Evolutionary conservation across 768 basidiomycete species (phyloP), one percentile per base, ranked within the genome.

Genomic region (Lactifluus volemus): DNA sequence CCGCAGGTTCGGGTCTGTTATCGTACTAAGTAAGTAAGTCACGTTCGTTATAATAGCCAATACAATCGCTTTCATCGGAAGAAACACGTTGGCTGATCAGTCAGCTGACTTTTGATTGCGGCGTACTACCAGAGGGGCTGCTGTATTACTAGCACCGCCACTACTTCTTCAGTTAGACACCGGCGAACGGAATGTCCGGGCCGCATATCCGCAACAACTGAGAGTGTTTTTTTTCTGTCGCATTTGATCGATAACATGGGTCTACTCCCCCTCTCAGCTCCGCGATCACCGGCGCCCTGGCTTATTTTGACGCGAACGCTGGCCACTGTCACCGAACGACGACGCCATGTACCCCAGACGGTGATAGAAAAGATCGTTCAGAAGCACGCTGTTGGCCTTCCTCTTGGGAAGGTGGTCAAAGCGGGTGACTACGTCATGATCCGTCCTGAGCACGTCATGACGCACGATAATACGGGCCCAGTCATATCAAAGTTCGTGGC

Each of bases 391-490:
- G 91, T 98, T n/a, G 93, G 86, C 53, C 78, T 94, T 1, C 85
- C 92, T 2, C 74, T 79, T 55, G 88, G 87, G 48, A 91, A 88
- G 71, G 76, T 79, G 15, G 90, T 98, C 66, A 85, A 84, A 67
- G 91, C 94, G 41, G 97, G 96, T 14, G 97, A 99, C 85, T 98
- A 98, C 84, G 94, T 98, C 42, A 99, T 98, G 95, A 97, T 99
- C 75, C 84, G 85, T 45, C 97, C 97, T 25, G 88, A 98, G 71
- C 93, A 98, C 81, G 94, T 98, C 67, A 95, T 95, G 92, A 95
- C 92, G 10, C 93, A 95, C 66, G 97, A 99, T 70, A 98, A 98
- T 71, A 99, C 97, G 12, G 97, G 94, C 0, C 96, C 97, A 7
- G 95, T 99, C 64, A 96, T 99, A 62, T 86, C 89, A 71, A 99